These are phyloP conservation scores for Blakeslea trispora DNA, from an alignment of 371 early-diverging fungal species.

Conservation along the genomic window DNA sequence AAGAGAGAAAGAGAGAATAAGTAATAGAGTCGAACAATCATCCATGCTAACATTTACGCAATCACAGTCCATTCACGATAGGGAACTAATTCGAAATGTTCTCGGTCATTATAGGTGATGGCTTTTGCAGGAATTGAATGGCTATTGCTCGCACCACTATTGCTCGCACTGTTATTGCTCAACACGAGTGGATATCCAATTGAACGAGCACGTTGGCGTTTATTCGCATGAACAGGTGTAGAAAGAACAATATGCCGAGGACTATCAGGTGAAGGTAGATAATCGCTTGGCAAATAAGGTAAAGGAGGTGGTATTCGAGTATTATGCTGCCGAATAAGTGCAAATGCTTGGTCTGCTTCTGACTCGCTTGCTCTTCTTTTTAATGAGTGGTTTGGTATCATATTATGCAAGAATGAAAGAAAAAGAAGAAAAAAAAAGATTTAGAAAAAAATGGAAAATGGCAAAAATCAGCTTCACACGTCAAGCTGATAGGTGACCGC, in stretches of 20 bases:
- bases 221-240: neutral
- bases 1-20: too few species aligned
- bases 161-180: slow-evolving; percentile 1
- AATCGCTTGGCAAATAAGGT: slow-evolving; percentile 48
- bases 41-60: slow-evolving; percentile 31
- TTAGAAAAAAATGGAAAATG: neutral
- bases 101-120: slow-evolving; percentile 4
- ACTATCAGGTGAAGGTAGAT: slow-evolving; percentile 38
- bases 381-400: neutral
- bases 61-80: slow-evolving; percentile 61
- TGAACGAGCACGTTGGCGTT: slow-evolving; percentile 34
- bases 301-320: slow-evolving; percentile 49
- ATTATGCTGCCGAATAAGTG: slow-evolving; percentile 23
- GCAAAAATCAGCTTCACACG: too few species aligned
- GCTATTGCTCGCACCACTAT: neutral
- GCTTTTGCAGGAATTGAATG: neutral
- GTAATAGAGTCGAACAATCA: neutral
- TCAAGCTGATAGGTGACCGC: too few species aligned
- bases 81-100: slow-evolving; percentile 48
- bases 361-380: slow-evolving; percentile 39
- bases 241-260: slow-evolving; percentile 35
- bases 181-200: slow-evolving; percentile 25
- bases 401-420: neutral
- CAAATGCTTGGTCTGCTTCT: slow-evolving; percentile 33
- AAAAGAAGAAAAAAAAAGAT: slow-evolving; percentile 1